Percentiles rank a stretch among this genome's conserved stretches.
These are phyloP conservation scores for Hevea brasiliensis DNA, from an alignment of 345 rosid genomes.

Conservation along the genomic window DNA sequence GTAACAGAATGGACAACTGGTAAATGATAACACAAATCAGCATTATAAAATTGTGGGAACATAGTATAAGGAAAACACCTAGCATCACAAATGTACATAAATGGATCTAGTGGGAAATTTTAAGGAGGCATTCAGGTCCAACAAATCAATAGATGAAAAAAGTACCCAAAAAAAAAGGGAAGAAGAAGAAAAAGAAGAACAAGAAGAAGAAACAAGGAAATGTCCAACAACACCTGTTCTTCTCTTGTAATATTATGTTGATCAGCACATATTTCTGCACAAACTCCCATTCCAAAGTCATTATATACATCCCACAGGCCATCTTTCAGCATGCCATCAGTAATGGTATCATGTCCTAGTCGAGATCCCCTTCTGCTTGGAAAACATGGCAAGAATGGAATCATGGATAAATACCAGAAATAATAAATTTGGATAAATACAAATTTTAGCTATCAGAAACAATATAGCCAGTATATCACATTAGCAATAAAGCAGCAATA, in stretches of 20 bases:
- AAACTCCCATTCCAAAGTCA: conserved; percentile 40
- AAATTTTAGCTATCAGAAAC: background rate
- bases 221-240: conserved; percentile 33
- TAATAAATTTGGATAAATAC: background rate
- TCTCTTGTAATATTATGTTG: conserved; percentile 25
- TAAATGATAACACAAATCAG: conserved; percentile 4
- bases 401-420: background rate
- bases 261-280: conserved; percentile 36
- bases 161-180: background rate
- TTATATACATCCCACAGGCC: conserved; percentile 36
- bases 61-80: background rate
- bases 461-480: background rate
- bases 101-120: background rate
- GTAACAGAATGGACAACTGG: background rate
- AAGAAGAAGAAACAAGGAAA: no score
- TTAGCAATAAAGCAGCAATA: background rate
- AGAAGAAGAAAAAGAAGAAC: no score
- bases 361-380: conserved; percentile 32
- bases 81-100: background rate
- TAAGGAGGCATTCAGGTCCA: background rate
- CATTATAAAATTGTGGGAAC: conserved; percentile 5
- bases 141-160: background rate
- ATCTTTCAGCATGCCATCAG: conserved; percentile 39
- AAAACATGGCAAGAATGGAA: background rate
- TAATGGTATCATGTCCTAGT: conserved; percentile 30